Conservation (phyloP, 1,284 basidiomycete species). For the Boletus calvinii region DNA sequence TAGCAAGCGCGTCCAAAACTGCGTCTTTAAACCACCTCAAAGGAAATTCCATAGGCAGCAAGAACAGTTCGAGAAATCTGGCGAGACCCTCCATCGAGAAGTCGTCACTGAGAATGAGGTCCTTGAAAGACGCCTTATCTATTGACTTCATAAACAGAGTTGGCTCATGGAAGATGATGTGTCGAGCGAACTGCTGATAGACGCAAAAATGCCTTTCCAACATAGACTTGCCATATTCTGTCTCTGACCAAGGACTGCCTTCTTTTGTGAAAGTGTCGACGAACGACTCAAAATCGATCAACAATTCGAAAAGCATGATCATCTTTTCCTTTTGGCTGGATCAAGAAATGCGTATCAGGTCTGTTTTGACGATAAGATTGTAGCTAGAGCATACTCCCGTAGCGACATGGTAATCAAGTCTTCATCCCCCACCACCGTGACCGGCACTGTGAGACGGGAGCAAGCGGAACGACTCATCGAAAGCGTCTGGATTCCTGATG, state of each 20-base stretch:
- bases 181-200: constrained; percentile 25
- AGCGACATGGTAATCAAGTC: constrained; percentile 29
- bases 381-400: constrained; percentile 17
- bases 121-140: constrained; percentile 32
- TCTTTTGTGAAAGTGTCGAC: background rate
- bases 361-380: background rate
- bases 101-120: constrained; percentile 31
- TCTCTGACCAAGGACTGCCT: background rate
- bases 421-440: constrained; percentile 16
- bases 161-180: constrained; percentile 31
- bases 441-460: background rate
- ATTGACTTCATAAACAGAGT: constrained; percentile 27
- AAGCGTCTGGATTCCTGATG: constrained; percentile 1
- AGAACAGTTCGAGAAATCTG: constrained; percentile 10
- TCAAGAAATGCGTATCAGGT: background rate
- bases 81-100: constrained; percentile 27
- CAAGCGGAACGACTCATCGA: no score
- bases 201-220: constrained; percentile 2
- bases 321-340: constrained; percentile 11
- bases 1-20: constrained; percentile 28
- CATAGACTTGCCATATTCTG: background rate
- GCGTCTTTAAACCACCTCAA: constrained; percentile 34
- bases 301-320: background rate
- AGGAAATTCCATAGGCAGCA: constrained; percentile 10
- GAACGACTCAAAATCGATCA: constrained; percentile 8